These are phyloP conservation scores for Aegilops tauschii DNA, from an alignment of 176 grass and related monocot species.

Conservation along the genomic window DNA sequence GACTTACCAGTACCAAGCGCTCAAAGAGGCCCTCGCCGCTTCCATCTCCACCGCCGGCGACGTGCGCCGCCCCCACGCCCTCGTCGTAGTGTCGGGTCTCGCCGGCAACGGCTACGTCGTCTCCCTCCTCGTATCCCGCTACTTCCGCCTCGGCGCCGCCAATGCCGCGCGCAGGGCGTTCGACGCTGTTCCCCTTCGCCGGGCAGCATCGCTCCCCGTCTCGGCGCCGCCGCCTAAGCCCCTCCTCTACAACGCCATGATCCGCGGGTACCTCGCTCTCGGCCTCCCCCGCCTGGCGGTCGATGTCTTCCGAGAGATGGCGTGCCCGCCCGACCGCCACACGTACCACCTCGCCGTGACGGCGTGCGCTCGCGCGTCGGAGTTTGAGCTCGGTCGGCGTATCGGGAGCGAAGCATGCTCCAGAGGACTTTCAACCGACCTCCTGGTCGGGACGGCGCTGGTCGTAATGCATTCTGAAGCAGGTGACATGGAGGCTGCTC, in stretches of 20 bases:
- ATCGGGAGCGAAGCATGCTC: not conserved
- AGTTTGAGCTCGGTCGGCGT: conserved; percentile 13
- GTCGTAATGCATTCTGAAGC: conserved; percentile 41
- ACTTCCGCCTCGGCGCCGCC: conserved; percentile 49
- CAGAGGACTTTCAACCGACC: conserved; percentile 40
- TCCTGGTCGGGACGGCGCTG: conserved; percentile 55
- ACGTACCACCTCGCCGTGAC: conserved; percentile 59
- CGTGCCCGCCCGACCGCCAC: conserved; percentile 40
- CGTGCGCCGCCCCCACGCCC: conserved; percentile 45
- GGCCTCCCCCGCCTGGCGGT: conserved; percentile 36
- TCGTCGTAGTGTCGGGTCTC: conserved; percentile 41
- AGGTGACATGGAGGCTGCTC: conserved; percentile 32
- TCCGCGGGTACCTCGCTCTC: conserved; percentile 43
- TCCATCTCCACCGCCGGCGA: conserved; percentile 43
- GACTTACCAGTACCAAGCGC: conserved; percentile 45
- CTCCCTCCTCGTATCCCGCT: conserved; percentile 54
- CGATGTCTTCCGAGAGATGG: conserved; percentile 35
- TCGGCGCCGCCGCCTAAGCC: conserved; percentile 24
- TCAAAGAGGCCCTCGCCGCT: conserved; percentile 63
- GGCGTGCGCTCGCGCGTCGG: conserved; percentile 34
- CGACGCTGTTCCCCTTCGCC: conserved; percentile 21
- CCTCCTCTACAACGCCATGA: conserved; percentile 69
- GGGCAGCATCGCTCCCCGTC: not conserved
- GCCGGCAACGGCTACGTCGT: conserved; percentile 45
- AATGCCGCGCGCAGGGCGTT: conserved; percentile 41